A percentile compares a stretch with the other conserved stretches of the same genome.
These are phyloP conservation scores for Globisporangium sylvaticum DNA, from an alignment of 352 stramenopile genomes.

Conservation along the genomic window DNA sequence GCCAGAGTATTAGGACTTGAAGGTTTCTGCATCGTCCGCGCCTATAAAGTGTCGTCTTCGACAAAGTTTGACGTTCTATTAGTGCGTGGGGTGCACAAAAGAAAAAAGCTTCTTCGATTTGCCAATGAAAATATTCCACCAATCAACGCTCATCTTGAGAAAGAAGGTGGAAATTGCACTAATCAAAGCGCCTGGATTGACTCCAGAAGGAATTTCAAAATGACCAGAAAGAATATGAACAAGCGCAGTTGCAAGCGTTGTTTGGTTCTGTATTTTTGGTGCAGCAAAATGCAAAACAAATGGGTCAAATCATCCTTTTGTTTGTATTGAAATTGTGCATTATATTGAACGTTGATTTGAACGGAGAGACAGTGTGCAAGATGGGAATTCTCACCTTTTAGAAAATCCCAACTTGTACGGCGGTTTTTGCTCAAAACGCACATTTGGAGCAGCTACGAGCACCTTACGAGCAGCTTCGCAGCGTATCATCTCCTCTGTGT, in stretches of 20 bases:
- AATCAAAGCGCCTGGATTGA: not conserved
- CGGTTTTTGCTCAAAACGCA: not conserved
- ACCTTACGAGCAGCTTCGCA: not conserved
- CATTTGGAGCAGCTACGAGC: not conserved
- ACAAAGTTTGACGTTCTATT: slow-evolving; percentile 74
- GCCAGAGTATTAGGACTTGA: slow-evolving; percentile 75
- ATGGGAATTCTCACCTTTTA: not conserved
- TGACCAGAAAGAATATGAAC: not conserved
- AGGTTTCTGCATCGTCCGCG: slow-evolving; percentile 57
- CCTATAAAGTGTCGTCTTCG: not conserved
- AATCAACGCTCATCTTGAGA: not conserved
- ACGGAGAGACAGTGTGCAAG: not conserved
- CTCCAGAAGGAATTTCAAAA: not conserved
- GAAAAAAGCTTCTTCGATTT: not conserved
- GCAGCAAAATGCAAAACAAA: not conserved
- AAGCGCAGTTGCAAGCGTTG: too few relatives aligned
- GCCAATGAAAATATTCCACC: not conserved
- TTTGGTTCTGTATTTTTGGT: too few relatives aligned
- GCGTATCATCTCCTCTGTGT: not conserved
- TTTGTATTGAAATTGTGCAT: not conserved
- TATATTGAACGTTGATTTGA: slow-evolving; percentile 7
- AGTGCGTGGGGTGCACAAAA: slow-evolving; percentile 12
- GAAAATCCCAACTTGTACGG: not conserved
- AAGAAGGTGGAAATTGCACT: not conserved
- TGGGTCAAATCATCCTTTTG: not conserved